phyloP scores from a whole-genome alignment of 192 early-diverging fungal species.

The Chytriomyces sp. region DNA sequence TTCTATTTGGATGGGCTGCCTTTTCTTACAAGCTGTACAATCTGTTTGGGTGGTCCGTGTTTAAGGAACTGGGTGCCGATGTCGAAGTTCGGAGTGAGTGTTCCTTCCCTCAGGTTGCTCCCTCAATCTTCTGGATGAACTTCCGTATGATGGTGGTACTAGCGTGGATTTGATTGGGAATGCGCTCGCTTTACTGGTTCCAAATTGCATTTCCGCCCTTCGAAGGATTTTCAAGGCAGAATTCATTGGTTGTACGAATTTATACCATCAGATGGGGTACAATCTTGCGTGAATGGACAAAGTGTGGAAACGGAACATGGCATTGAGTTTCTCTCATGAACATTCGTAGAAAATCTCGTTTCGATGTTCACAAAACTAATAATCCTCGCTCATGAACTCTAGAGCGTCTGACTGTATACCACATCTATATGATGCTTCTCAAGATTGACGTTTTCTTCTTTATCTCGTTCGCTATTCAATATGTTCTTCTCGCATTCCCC shows the following conservation, averaged over 20 bases:
- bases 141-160: too few relatives aligned
- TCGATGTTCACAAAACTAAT: not conserved
- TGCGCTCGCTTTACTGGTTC: not conserved
- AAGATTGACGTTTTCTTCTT: slow-evolving; percentile 88
- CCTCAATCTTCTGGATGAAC: not conserved
- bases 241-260: not conserved
- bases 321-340: too few relatives aligned
- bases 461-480: slow-evolving; percentile 70
- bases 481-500: slow-evolving; percentile 59
- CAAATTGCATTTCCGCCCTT: not conserved
- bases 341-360: not conserved
- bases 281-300: not conserved
- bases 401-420: slow-evolving; percentile 63
- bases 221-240: not conserved
- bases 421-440: slow-evolving; percentile 78
- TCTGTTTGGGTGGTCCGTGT: slow-evolving; percentile 61
- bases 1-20: slow-evolving; percentile 46
- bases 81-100: slow-evolving; percentile 51
- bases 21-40: slow-evolving; percentile 48
- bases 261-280: not conserved
- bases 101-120: too few relatives aligned
- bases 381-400: not conserved
- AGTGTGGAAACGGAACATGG: not conserved
- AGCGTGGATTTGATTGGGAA: too few relatives aligned
- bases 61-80: slow-evolving; percentile 62